Evolutionary conservation across 164 flowering plant species (phyloP).

Genomic region (Saururus chinensis): DNA sequence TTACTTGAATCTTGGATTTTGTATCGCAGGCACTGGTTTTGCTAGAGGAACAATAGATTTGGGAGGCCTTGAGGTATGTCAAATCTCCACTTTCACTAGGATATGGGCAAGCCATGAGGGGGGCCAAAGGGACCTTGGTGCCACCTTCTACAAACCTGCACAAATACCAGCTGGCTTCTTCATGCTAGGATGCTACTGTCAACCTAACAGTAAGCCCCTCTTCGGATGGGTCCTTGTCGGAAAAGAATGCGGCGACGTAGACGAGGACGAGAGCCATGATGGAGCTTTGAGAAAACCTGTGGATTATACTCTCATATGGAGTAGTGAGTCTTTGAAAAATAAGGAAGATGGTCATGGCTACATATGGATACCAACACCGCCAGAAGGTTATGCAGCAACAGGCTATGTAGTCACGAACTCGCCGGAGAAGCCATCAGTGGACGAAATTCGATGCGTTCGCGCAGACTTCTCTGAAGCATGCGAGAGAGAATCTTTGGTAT

Average conservation of each 20-base stretch:
- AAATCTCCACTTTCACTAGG: constrained; percentile 43
- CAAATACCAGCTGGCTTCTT: constrained; percentile 49
- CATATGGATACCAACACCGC: constrained; percentile 63
- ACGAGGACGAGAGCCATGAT: background rate
- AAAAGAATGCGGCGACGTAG: constrained; percentile 23
- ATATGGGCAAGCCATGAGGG: constrained; percentile 65
- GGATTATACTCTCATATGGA: constrained; percentile 66
- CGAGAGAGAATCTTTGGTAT: constrained; percentile 40
- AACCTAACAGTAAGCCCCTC: constrained; percentile 54
- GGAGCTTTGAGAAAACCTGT: constrained; percentile 30
- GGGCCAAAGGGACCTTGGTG: constrained; percentile 55
- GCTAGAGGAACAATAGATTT: constrained; percentile 63
- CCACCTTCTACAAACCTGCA: constrained; percentile 60
- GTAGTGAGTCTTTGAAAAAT: constrained; percentile 39
- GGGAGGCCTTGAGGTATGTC: constrained; percentile 53
- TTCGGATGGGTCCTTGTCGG: constrained; percentile 60
- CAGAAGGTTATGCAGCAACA: constrained; percentile 52
- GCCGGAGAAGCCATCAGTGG: constrained; percentile 54
- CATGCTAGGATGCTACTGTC: constrained; percentile 61
- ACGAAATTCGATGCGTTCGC: constrained; percentile 55
- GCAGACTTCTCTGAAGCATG: constrained; percentile 44
- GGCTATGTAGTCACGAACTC: constrained; percentile 53
- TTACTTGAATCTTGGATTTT: background rate
- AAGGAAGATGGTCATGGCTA: constrained; percentile 48
- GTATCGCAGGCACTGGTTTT: constrained; percentile 48